A percentile compares a stretch with the other conserved stretches of the same genome.
These are phyloP conservation scores for Aureobasidium sp. DNA, from an alignment of 2,329 filamentous ascomycete species.

Conservation along the genomic window DNA sequence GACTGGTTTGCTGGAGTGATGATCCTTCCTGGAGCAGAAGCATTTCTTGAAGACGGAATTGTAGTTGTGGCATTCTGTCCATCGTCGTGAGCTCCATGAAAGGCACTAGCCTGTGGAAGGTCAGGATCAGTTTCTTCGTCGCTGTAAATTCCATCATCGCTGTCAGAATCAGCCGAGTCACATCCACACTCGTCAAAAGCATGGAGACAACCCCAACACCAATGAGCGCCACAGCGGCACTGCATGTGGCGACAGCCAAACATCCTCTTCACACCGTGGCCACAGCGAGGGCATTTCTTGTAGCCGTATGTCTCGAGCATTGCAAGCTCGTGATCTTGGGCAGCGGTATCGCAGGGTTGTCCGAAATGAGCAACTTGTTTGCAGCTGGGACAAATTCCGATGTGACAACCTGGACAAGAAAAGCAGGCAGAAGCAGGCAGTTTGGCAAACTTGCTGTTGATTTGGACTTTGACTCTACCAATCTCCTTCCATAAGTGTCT, in stretches of 20 bases:
- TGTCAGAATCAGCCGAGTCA: not conserved
- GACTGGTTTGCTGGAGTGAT: not conserved
- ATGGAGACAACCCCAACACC: slow-evolving; percentile 41
- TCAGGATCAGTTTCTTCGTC: slow-evolving; percentile 19
- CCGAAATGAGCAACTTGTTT: slow-evolving; percentile 35
- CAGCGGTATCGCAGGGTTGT: slow-evolving; percentile 32
- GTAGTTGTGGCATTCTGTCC: not conserved
- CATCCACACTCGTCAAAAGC: slow-evolving; percentile 30
- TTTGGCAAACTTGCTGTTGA: not conserved
- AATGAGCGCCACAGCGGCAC: slow-evolving; percentile 45
- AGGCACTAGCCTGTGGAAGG: not conserved
- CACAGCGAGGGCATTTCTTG: slow-evolving; percentile 46
- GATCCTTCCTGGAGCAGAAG: not conserved
- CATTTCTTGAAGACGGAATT: not conserved
- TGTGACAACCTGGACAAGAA: slow-evolving; percentile 39
- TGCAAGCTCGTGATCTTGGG: slow-evolving; percentile 30
- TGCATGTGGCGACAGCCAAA: slow-evolving; percentile 43
- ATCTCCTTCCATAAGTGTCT: not conserved
- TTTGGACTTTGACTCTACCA: slow-evolving; percentile 4
- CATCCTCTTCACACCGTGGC: slow-evolving; percentile 42
- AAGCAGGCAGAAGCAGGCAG: slow-evolving; percentile 22
- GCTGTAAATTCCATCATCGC: slow-evolving; percentile 25
- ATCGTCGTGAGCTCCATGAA: not conserved
- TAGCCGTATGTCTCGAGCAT: slow-evolving; percentile 40
- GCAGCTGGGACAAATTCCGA: slow-evolving; percentile 39